Evolutionary conservation across 2,329 filamentous ascomycete genomes (phyloP), one percentile per base, ranked within the genome.

Genomic region (Colletotrichum sp.): DNA sequence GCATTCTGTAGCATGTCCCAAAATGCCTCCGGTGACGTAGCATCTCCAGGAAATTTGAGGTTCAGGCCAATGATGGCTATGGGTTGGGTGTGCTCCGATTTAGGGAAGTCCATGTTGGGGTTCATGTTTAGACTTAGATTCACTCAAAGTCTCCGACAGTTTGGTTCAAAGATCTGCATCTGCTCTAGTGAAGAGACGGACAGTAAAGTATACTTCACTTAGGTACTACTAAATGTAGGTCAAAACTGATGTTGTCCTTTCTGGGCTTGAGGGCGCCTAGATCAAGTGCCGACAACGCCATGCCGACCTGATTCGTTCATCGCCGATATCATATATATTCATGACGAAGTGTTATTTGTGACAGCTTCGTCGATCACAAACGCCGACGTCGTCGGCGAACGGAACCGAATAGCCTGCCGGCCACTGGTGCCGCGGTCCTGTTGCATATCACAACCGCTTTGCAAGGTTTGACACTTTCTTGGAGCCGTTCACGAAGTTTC

Each of bases 11-110:
- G 39, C 59, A 65, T 65, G 13, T 57, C 28, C 68, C 68, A 71
- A 64, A 71, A 11, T 66, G 78, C 12, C 28, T 77, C 13, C 16
- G 44, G 22, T 22, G 68, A 52, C 6, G 66, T 65, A 13, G 76
- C 75, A 12, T 74, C 68, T 16, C 78, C 79, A 19, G 78, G 72
- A 8, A 79, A 75, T 27, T 77, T 77, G 30, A 78, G 78, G 12
- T 78, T 76, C 72, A 79, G 72, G 65, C 79, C 79, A 36, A 80
- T 75, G 34, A 80, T 76, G 68, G 79, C 79, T 60, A 80, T 78
- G 16, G 79, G 77, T 22, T 69, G 48, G 36, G 30, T 52, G 44
- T 48, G 44, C 6, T 48, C 44, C 11, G 44, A 48, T 4, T 22
- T 22, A 6, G 44, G 44, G n/a, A 48, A 22, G 44, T 48, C 44